These are phyloP conservation scores for Agaricus sinodeliciosus DNA, from an alignment of 768 basidiomycete species.

Conservation along the genomic window DNA sequence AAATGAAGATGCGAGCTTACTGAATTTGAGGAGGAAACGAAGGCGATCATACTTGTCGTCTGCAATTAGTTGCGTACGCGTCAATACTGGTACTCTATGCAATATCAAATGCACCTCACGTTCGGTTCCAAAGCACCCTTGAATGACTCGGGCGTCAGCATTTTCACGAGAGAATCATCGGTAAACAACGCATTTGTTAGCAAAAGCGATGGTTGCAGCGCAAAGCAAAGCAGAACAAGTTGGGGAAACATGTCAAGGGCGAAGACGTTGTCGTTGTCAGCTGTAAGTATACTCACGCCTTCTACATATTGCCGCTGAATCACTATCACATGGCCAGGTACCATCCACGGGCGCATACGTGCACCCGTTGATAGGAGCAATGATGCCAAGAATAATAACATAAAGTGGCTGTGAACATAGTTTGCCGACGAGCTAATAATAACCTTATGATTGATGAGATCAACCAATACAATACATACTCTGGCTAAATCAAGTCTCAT, in stretches of 20 bases:
- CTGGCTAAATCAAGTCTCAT: too few species aligned
- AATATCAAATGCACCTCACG: constrained; percentile 36
- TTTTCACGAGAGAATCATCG: constrained; percentile 59
- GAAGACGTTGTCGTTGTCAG: not conserved
- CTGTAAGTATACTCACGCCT: not conserved
- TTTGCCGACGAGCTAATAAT: too few species aligned
- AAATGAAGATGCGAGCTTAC: constrained; percentile 32
- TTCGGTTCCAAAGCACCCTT: constrained; percentile 65
- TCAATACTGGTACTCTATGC: not conserved
- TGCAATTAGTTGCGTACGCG: constrained; percentile 18
- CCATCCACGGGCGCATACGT: too few species aligned
- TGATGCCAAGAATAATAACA: too few species aligned
- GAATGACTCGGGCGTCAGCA: constrained; percentile 63
- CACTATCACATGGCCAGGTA: not conserved
- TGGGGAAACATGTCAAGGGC: not conserved
- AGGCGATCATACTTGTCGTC: constrained; percentile 77
- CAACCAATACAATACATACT: too few species aligned
- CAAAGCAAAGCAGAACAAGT: not conserved
- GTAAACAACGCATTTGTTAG: constrained; percentile 34
- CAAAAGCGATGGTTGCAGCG: constrained; percentile 37
- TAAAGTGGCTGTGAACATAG: too few species aligned
- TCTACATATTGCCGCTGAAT: not conserved
- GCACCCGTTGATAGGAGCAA: too few species aligned
- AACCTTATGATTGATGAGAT: too few species aligned
- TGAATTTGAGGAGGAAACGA: constrained; percentile 89